Evolutionary conservation across 1,284 basidiomycete genomes (phyloP).

Genomic region (Papiliotrema fonsecae): DNA sequence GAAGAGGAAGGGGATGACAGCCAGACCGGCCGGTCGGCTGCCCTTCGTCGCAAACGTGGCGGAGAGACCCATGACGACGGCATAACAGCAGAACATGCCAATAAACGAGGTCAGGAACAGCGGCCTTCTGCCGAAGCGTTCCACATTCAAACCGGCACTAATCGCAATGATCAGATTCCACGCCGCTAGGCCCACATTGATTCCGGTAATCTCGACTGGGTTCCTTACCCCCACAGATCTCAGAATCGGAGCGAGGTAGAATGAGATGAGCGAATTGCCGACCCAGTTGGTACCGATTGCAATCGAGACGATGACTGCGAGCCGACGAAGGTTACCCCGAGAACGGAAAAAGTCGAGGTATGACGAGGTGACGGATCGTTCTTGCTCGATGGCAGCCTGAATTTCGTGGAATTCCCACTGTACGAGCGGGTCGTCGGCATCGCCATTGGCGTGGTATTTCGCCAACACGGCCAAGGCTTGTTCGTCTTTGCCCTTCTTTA

Average conservation of each 20-base stretch:
- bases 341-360: conserved; percentile 36
- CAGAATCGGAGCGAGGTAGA: conserved; percentile 32
- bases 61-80: conserved; percentile 26
- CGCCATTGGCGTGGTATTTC: conserved; percentile 58
- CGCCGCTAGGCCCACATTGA: conserved; percentile 23
- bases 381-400: conserved; percentile 19
- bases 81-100: conserved; percentile 26
- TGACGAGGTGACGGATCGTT: conserved; percentile 11
- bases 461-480: conserved; percentile 44
- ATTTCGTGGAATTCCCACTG: conserved; percentile 37
- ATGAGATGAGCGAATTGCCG: conserved; percentile 31
- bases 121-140: neutral
- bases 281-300: conserved; percentile 19
- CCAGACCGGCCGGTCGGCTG: conserved; percentile 21
- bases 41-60: conserved; percentile 26
- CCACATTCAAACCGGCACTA: neutral
- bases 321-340: conserved; percentile 30
- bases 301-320: conserved; percentile 20
- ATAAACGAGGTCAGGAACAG: conserved; percentile 7
- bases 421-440: conserved; percentile 36
- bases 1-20: conserved; percentile 36
- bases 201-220: conserved; percentile 22
- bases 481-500: conserved; percentile 52
- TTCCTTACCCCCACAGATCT: conserved; percentile 29
- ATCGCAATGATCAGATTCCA: conserved; percentile 14